Base-by-base conservation (phyloP, 2,329 filamentous ascomycete species). In the Colletotrichum tabaci region DNA sequence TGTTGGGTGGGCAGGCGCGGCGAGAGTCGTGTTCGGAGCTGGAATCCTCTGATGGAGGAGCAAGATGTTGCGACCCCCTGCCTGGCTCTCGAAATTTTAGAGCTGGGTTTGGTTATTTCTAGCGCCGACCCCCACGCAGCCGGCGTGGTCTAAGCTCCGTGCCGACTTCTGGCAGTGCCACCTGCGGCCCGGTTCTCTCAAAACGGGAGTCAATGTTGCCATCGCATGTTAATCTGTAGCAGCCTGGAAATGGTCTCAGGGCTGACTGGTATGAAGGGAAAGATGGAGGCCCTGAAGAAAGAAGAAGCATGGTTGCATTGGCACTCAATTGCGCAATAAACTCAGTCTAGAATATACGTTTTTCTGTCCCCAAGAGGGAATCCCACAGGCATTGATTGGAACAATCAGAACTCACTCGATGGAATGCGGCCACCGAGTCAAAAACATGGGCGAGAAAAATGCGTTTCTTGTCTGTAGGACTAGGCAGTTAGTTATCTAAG, bases 111-210 rank as follows among this genome's bases (percentile, higher is more conserved):
- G 12, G 66, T 69, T 53, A 69, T 72, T 72, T 69, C 60, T 62
- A 38, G 46, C 69, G 66, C 66, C 56, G 67, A 69, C 65, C 69
- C 68, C 69, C 66, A 69, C 66, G 53, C 49, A 53, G 30, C 69
- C 69, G 69, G 69, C 53, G 53, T 68, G 69, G 60, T 47, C 60
- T 72, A 69, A 69, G 69, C 69, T 72, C 69, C 66, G 69, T 49
- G 65, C 69, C 69, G 69, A 72, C 69, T 21, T 42, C 40, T 61
- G 21, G 47, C 44, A 66, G 55, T 47, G 55, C 67, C 40, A 61
- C 55, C 38, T 63, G 40, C 57, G 52, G 60, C 12, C 23, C 46
- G 13, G 30, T 23, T 42, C 16, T 30, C 9, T 23, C 16, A 16
- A 56, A 12, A n/a, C 4, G 4, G 9, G 12, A 56, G 12, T 56